phyloP scores from a whole-genome alignment of 2,329 filamentous ascomycete species.

The Cordyceps pruinosa region DNA sequence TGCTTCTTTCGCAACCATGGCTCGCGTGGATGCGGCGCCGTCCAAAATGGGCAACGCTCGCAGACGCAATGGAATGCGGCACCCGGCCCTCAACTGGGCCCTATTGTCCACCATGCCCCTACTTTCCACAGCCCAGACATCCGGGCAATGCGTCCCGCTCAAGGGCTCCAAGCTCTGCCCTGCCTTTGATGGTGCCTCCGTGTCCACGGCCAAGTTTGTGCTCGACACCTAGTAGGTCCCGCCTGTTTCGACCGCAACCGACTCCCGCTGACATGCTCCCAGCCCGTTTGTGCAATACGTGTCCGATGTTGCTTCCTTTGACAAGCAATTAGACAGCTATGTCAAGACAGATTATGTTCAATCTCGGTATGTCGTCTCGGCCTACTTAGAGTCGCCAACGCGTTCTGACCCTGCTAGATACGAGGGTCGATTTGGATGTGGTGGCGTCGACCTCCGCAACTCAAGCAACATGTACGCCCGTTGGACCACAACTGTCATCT shows the following conservation, averaged over 20 bases:
- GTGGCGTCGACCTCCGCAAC: conserved; percentile 67
- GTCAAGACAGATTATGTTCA: conserved; percentile 68
- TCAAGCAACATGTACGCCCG: conserved; percentile 81
- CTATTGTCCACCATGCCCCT: conserved; percentile 22
- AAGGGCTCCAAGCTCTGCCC: conserved; percentile 62
- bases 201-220: conserved; percentile 56
- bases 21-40: conserved; percentile 1
- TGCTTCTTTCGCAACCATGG: neutral
- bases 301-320: conserved; percentile 68
- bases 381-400: neutral
- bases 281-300: conserved; percentile 85
- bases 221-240: conserved; percentile 54
- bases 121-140: conserved; percentile 30
- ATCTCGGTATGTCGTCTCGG: conserved; percentile 55
- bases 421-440: conserved; percentile 72
- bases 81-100: conserved; percentile 16
- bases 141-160: conserved; percentile 55
- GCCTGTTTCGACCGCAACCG: neutral
- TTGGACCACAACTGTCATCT: conserved; percentile 86
- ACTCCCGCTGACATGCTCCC: conserved; percentile 16
- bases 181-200: conserved; percentile 64
- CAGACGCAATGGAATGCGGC: conserved; percentile 16
- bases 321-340: conserved; percentile 65
- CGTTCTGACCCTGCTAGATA: conserved; percentile 53
- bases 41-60: conserved; percentile 9